Evolutionary conservation across 1,284 basidiomycete species (phyloP).

Genomic region (Retiboletus flavoniger): DNA sequence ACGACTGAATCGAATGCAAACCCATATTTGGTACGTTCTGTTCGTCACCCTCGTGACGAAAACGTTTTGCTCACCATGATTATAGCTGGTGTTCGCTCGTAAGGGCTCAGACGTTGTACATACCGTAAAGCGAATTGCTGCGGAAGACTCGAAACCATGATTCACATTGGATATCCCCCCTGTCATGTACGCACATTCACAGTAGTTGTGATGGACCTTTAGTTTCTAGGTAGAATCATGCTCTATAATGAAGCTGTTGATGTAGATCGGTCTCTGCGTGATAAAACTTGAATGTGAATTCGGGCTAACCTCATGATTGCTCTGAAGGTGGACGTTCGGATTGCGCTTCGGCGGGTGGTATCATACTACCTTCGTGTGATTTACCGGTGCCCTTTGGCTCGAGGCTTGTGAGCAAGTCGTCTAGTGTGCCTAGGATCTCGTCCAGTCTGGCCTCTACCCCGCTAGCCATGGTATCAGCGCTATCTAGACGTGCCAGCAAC

Average conservation of each 20-base stretch:
- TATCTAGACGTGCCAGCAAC: constrained; percentile 50
- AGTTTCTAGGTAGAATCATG: constrained; percentile 18
- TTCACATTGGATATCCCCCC: constrained; percentile 27
- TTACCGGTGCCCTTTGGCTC: constrained; percentile 26
- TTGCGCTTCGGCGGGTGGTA: constrained; percentile 2
- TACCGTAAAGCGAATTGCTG: constrained; percentile 66
- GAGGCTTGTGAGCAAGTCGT: constrained; percentile 49
- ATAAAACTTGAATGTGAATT: neutral
- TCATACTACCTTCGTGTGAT: neutral
- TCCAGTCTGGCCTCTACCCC: constrained; percentile 61
- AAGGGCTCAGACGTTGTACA: constrained; percentile 73
- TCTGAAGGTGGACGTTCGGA: neutral
- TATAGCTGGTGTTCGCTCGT: constrained; percentile 75
- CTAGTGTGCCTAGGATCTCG: constrained; percentile 53
- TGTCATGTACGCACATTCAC: constrained; percentile 14
- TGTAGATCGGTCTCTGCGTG: neutral
- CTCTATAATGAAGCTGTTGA: constrained; percentile 9
- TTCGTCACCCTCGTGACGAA: neutral
- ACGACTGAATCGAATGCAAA: constrained; percentile 81
- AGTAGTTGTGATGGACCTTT: constrained; percentile 6
- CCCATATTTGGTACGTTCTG: constrained; percentile 69
- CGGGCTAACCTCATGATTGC: constrained; percentile 18
- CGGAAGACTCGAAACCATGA: constrained; percentile 25
- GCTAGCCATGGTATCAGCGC: constrained; percentile 52
- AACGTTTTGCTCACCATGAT: constrained; percentile 1